Conservation (phyloP, 1,284 basidiomycete genomes). For the Heliocybe sulcata region DNA sequence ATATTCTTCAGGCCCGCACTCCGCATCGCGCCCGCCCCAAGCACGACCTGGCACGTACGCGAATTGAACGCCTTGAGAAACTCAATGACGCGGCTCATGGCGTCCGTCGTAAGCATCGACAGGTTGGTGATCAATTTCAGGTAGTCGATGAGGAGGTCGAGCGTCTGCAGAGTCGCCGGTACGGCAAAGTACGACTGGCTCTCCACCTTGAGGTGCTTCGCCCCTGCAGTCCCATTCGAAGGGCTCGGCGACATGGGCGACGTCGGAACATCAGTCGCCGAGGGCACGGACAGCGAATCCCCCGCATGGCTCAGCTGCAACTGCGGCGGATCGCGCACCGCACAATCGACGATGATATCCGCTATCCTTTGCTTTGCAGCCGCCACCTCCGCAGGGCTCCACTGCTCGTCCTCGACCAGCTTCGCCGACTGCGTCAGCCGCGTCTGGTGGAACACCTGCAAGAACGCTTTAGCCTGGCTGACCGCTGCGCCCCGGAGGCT, state of each 20-base stretch:
- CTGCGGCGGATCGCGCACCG: constrained; percentile 75
- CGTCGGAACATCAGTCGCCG: constrained; percentile 16
- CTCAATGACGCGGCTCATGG: constrained; percentile 91
- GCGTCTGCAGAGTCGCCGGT: constrained; percentile 74
- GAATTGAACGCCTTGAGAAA: constrained; percentile 98
- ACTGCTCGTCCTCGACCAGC: constrained; percentile 87
- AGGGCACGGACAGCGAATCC: constrained; percentile 16
- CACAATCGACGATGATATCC: constrained; percentile 72
- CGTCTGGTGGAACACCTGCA: constrained; percentile 82
- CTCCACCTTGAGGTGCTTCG: constrained; percentile 82
- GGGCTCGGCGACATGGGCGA: constrained; percentile 16
- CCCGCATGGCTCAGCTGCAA: constrained; percentile 22
- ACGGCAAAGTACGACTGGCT: constrained; percentile 83
- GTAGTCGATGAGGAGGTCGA: constrained; percentile 81
- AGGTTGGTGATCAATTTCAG: constrained; percentile 85
- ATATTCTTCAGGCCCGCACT: constrained; percentile 98
- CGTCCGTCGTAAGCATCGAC: constrained; percentile 85
- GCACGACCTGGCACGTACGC: constrained; percentile 94
- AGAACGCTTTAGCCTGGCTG: constrained; percentile 83
- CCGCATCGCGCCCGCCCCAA: constrained; percentile 97
- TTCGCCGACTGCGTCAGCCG: constrained; percentile 81
- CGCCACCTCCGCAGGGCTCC: constrained; percentile 78
- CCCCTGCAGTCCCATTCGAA: constrained; percentile 23
- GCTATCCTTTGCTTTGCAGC: constrained; percentile 62
- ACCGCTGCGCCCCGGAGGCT: constrained; percentile 81